Percentiles rank a stretch among this genome's conserved stretches.
phyloP scores from a whole-genome alignment of 441 rosid genomes.

The Mallotus repandus region DNA sequence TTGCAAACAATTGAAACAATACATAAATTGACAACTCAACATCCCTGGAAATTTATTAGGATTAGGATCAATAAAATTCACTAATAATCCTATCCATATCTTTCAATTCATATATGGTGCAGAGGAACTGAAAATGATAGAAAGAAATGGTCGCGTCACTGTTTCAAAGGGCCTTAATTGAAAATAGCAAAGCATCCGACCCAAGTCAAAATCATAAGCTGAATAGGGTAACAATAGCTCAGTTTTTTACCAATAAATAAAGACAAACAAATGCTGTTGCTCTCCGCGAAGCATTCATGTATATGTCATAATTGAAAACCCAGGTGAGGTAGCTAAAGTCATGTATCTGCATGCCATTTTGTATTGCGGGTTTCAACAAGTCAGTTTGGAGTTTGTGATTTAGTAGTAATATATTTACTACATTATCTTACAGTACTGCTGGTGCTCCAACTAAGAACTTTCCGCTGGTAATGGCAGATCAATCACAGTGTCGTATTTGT shows the following conservation, averaged over 20 bases:
- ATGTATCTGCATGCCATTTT: neutral
- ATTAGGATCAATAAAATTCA: neutral
- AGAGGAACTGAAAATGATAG: neutral
- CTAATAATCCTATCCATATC: neutral
- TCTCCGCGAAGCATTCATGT: constrained; percentile 11
- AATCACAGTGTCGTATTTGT: neutral
- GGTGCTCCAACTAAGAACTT: constrained; percentile 5
- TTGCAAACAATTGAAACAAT: neutral
- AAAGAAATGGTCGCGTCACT: neutral
- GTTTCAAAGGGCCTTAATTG: neutral
- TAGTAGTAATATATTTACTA: too few species aligned
- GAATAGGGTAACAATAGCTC: neutral
- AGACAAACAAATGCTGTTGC: neutral
- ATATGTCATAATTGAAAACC: neutral
- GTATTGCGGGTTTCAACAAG: neutral
- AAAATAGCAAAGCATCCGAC: neutral
- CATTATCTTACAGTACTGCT: neutral
- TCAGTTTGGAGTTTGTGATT: neutral
- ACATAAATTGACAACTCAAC: neutral
- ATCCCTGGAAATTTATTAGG: neutral
- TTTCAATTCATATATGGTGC: neutral
- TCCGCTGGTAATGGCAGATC: neutral
- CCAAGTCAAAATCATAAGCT: neutral
- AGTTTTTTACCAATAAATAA: neutral
- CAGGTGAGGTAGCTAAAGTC: neutral